Conservation (phyloP, 805 yeast species). For the Komagataella phaffii region DNA sequence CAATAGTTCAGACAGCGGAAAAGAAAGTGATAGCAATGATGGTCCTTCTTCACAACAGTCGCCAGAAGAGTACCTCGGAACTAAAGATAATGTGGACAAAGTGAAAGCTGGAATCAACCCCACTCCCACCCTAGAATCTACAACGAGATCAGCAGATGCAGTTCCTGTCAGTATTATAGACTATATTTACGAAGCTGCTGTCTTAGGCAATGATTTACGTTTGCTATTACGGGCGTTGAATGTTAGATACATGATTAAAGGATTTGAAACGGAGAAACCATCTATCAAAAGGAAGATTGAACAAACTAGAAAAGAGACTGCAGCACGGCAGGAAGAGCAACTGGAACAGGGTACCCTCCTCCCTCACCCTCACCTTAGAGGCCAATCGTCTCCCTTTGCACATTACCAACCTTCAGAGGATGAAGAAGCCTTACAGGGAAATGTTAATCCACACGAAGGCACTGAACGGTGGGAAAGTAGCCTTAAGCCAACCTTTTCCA, state of each 20-base stretch:
- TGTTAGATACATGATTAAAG: constrained; percentile 33
- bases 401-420: neutral
- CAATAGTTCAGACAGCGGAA: neutral
- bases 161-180: constrained; percentile 48
- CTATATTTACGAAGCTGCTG: constrained; percentile 47
- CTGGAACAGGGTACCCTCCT: neutral
- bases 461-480: neutral
- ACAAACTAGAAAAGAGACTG: neutral
- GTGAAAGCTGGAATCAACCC: constrained; percentile 1
- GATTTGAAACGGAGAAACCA: constrained; percentile 18
- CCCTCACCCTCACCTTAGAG: neutral
- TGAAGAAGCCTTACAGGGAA: neutral
- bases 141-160: constrained; percentile 15
- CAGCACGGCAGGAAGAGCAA: neutral
- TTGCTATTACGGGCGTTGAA: constrained; percentile 44
- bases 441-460: neutral
- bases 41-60: neutral
- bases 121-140: neutral
- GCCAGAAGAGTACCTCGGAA: constrained; percentile 1
- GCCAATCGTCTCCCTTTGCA: neutral
- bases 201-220: constrained; percentile 49
- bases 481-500: neutral
- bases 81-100: constrained; percentile 4
- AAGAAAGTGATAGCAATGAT: neutral
- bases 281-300: neutral